Evolutionary conservation across 768 basidiomycete species (phyloP).

Genomic region (Boletus sensibilis): DNA sequence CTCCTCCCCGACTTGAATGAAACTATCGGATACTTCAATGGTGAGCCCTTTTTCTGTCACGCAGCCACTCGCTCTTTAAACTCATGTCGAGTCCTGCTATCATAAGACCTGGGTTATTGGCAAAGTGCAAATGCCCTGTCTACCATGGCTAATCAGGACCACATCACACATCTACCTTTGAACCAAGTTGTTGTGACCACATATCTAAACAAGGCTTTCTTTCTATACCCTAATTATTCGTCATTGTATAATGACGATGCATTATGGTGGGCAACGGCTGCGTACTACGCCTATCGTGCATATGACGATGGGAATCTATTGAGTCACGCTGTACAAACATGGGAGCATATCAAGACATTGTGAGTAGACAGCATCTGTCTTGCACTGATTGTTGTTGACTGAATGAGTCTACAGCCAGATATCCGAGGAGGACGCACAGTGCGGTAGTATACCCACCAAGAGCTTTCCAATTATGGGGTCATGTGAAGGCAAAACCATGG

Average conservation of each 20-base stretch:
- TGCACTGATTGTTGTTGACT: background rate
- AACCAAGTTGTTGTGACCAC: slow-evolving; percentile 7
- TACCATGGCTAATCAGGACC: slow-evolving; percentile 41
- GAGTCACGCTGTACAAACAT: slow-evolving; percentile 45
- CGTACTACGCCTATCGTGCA: slow-evolving; percentile 47
- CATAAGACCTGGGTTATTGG: slow-evolving; percentile 50
- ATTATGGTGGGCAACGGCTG: slow-evolving; percentile 54
- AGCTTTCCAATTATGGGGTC: slow-evolving; percentile 39
- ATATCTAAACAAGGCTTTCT: slow-evolving; percentile 8
- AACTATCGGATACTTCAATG: slow-evolving; percentile 43
- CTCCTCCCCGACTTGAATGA: slow-evolving; percentile 40
- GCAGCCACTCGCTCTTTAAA: background rate
- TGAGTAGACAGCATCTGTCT: slow-evolving; percentile 23
- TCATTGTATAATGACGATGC: slow-evolving; percentile 23
- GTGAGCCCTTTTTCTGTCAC: slow-evolving; percentile 22
- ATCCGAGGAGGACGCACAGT: slow-evolving; percentile 38
- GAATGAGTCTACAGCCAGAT: slow-evolving; percentile 23
- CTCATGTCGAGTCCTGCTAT: background rate
- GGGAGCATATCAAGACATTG: slow-evolving; percentile 49
- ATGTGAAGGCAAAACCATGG: slow-evolving; percentile 51
- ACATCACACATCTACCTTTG: background rate
- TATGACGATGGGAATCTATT: slow-evolving; percentile 45
- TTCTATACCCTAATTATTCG: slow-evolving; percentile 8
- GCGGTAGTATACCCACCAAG: slow-evolving; percentile 42
- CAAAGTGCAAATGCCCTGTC: slow-evolving; percentile 52